phyloP scores from a whole-genome alignment of 495 filamentous ascomycete genomes.

The Trichoderma erinaceum region DNA sequence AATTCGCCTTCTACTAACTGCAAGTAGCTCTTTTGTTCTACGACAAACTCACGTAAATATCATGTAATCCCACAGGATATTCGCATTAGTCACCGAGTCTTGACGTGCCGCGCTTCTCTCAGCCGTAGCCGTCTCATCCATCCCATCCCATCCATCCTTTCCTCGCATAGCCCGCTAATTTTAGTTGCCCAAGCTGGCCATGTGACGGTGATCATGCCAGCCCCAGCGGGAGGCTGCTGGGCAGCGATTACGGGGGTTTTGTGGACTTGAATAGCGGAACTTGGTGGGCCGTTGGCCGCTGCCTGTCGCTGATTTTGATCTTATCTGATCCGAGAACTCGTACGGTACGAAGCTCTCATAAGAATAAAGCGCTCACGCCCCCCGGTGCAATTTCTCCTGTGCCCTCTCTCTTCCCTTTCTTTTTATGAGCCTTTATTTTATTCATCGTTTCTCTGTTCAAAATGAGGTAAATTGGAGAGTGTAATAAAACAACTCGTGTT shows the following conservation, averaged over 20 bases:
- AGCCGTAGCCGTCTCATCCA: slow-evolving; percentile 2
- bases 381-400: not conserved
- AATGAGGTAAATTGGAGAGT: too few species aligned
- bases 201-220: slow-evolving; percentile 12
- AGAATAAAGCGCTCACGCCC: slow-evolving; percentile 4
- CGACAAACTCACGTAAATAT: not conserved
- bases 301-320: slow-evolving; percentile 10
- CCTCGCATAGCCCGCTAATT: not conserved
- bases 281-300: not conserved
- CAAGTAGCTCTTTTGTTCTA: not conserved
- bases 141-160: not conserved
- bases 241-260: not conserved
- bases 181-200: slow-evolving; percentile 8
- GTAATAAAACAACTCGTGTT: too few species aligned
- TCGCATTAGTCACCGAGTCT: not conserved
- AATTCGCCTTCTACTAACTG: too few species aligned
- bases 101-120: not conserved
- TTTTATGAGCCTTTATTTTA: too few species aligned
- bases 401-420: too few species aligned
- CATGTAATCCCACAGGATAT: not conserved
- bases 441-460: too few species aligned
- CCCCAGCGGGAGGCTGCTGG: not conserved
- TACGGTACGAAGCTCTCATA: slow-evolving; percentile 9
- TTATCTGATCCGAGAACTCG: slow-evolving; percentile 7
- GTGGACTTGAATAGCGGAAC: not conserved